Evolutionary conservation across 2,329 filamentous ascomycete species (phyloP), one percentile per base, ranked within the genome.

Genomic region (Trichoderma afroharzianum): DNA sequence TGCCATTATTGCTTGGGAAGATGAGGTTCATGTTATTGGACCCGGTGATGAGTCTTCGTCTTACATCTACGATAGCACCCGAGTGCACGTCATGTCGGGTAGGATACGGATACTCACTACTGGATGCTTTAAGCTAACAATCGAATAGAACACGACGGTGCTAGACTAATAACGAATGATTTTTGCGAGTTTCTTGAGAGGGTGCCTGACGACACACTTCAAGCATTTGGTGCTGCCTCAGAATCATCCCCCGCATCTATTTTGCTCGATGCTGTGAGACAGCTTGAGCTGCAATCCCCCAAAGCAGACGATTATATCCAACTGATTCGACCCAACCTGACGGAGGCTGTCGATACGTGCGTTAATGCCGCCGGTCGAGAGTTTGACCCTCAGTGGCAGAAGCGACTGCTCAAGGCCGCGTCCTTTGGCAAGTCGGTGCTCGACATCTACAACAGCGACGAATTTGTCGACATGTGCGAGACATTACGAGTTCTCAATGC

Each of bases 261-360:
- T n/a, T 85, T 99, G 3, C 86, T 99, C 0, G 96, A 99, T 80
- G 96, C 96, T 0, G 92, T 97, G 2, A 92, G 94, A 69, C 92
- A 98, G 77, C 86, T 99, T 4, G 95, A 98, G 76, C 90, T 93
- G 74, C 94, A 97, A 79, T 98, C 95, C 0, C 95, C 96, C 2
- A 98, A 98, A 81, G 96, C 96, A 8, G 96, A 99, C 77, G 96
- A 99, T 77, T 95, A 98, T 75, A 98, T 99, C 71, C 96, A 98
- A 78, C 88, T 97, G 2, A 99, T 99, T 76, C 89, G 94, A 57
- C 87, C 93, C 0, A 94, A 92, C 76, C 87, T 99, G 3, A 94
- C 94, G 2, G 95, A 98, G 79, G 96, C 96, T 2, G 95, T 99
- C 1, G 95, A 98, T 80, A 92, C 91, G 0, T 99, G 96, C 79